Evolutionary conservation across 306 rosid genomes (phyloP).

Genomic region (Sicyos edulis): DNA sequence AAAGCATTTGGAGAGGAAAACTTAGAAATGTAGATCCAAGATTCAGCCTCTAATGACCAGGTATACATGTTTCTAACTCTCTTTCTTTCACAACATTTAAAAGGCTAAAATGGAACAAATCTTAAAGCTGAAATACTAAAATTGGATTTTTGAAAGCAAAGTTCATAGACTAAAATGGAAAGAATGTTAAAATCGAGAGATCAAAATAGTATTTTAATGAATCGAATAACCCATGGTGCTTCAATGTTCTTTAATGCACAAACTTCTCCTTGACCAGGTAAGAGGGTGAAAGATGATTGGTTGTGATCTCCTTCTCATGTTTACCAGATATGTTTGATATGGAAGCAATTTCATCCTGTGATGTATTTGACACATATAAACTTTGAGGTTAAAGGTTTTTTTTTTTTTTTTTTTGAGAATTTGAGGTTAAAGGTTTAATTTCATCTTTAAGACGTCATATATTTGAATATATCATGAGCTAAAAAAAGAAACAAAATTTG

Average conservation of each 20-base stretch:
- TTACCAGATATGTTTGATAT: not conserved
- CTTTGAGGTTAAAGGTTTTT: not conserved
- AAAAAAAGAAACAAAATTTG: too few relatives aligned
- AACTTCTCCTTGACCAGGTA: not conserved
- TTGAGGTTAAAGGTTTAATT: too few relatives aligned
- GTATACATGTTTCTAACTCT: not conserved
- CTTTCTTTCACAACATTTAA: too few relatives aligned
- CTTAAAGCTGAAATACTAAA: too few relatives aligned
- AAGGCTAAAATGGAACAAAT: too few relatives aligned
- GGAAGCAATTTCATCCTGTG: not conserved
- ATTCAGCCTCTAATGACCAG: not conserved
- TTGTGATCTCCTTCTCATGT: not conserved
- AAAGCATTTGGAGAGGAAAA: slow-evolving; percentile 12
- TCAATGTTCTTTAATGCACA: not conserved
- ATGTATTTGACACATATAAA: not conserved
- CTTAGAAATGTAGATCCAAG: slow-evolving; percentile 21
- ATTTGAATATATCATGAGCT: too few relatives aligned
- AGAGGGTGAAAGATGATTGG: not conserved
- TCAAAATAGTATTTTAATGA: not conserved
- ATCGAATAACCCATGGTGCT: not conserved
- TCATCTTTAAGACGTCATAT: too few relatives aligned
- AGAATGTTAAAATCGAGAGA: too few relatives aligned
- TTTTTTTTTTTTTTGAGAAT: too few relatives aligned
- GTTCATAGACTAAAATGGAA: too few relatives aligned
- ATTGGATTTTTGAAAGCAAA: too few relatives aligned